Evolutionary conservation across 2,329 filamentous ascomycete species (phyloP), one percentile per base, ranked within the genome.

Genomic region (Chlorencoelia australis): DNA sequence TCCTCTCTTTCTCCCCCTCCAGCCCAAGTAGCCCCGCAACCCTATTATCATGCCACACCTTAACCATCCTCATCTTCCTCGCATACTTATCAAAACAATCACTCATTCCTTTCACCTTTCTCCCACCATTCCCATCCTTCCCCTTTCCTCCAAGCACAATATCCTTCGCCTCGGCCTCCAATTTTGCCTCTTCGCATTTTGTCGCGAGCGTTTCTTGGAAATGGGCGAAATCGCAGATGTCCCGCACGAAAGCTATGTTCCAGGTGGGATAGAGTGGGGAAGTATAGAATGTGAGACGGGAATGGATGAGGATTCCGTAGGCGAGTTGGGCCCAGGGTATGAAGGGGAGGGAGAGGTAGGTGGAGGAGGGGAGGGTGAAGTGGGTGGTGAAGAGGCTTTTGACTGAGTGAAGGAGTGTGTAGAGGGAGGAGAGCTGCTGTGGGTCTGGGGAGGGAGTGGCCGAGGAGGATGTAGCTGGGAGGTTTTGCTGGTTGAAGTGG

Each of bases 51-150:
- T 29, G 29, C 30, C 24, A 38, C 7, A 7, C 19, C 14, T 2
- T 34, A 7, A 34, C 30, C 5, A 28, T 16, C 9, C 19, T 15
- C 3, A 38, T 27, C 4, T 38, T 38, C 10, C 18, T 14, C 7
- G 35, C 35, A 22, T 33, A 38, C 22, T 33, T 33, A 18, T 33
- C 35, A n/a, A 38, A 21, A 15, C 35, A 27, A 18, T 33, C 30
- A 3, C 22, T 28, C 30, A 21, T 33, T 8, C 30, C 24, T 11
- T 31, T 19, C 9, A 19, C 21, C 11, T 20, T 31, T 5, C 4
- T 14, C 13, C 13, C 30, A 3, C 18, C 33, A n/a, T 17, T 19
- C 5, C 16, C 22, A 17, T 38, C 7, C 9, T 13, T 13, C 2
- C 17, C 30, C 22, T 17, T 13, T 15, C 32, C 35, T 27, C 35